Evolutionary conservation across 805 yeast genomes (phyloP), one percentile per base, ranked within the genome.

Genomic region (Metschnikowia cubensis): DNA sequence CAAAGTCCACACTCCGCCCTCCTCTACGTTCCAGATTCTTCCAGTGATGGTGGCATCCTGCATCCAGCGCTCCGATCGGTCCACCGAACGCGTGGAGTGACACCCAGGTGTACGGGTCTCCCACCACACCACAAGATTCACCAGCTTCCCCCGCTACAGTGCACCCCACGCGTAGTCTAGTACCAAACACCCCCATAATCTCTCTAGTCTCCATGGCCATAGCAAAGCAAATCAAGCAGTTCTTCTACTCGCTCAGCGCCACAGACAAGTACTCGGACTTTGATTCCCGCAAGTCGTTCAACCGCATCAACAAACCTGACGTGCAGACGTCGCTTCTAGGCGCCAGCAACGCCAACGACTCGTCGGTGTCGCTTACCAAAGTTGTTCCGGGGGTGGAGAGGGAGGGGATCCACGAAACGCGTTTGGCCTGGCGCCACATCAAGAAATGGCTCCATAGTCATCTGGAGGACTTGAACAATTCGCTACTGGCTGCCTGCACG

Each of bases 371-470:
- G 5, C 49, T 56, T 7, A 13, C 50, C 29, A 32, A 15, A 15
- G 21, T 35, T 14, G 20, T 48, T 25, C 57, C 49, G 20, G 71
- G 63, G 52, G 76, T 64, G 49, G 77, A 55, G 59, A 68, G 64
- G 15, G 86, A 82, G 40, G 96, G 95, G 43, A 84, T 87, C 22
- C 83, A 92, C 48, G 89, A 91, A 54, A 74, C 80, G 1, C 74
- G 85, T 35, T 79, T 83, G 20, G 87, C 97, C 11, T 92, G 98
- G 98, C 79, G 87, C 54, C 91, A 91, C 60, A 83, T 92, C 50
- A 92, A 88, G 57, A 74, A 81, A 17, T 92, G 97, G 97, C 73
- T 92, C 17, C 76, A 80, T 34, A 80, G 81, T 49, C 79, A 89
- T 66, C 85, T 84, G 56, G 87, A 94, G 1, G 99, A 92, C 68